These are phyloP conservation scores for Naganishia vishniacii DNA, from an alignment of 768 basidiomycete genomes.

Conservation along the genomic window DNA sequence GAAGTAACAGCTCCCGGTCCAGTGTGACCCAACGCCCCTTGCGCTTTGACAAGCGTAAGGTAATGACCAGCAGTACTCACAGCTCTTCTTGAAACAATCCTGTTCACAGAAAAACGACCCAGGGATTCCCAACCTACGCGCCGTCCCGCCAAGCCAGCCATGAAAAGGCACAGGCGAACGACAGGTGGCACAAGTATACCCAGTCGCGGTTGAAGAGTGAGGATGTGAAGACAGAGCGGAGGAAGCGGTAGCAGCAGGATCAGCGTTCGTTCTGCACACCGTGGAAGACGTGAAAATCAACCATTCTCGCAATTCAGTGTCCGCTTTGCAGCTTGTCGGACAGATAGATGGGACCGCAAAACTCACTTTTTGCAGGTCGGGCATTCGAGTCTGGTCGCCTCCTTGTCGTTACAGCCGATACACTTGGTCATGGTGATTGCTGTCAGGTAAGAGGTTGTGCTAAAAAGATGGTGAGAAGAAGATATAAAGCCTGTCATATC, in stretches of 20 bases:
- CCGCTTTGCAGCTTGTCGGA: too few species aligned
- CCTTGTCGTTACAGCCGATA: conserved; percentile 60
- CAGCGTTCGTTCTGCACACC: conserved; percentile 62
- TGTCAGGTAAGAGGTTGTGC: not conserved
- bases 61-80: too few species aligned
- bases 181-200: not conserved
- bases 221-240: not conserved
- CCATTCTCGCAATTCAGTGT: too few species aligned
- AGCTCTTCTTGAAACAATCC: conserved; percentile 91
- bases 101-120: conserved; percentile 74
- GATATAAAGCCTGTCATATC: too few species aligned
- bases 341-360: conserved; percentile 28
- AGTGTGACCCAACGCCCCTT: too few species aligned
- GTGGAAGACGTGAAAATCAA: conserved; percentile 50
- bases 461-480: not conserved
- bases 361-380: conserved; percentile 87
- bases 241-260: conserved; percentile 54
- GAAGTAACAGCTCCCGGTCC: too few species aligned
- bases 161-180: not conserved
- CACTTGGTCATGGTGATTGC: conserved; percentile 37
- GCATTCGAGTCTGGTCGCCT: conserved; percentile 79
- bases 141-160: conserved; percentile 19
- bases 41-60: too few species aligned
- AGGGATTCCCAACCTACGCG: conserved; percentile 47
- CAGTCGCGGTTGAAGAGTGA: too few species aligned